Base-by-base conservation (phyloP, 257 asterid species). In the Misopates orontium region DNA sequence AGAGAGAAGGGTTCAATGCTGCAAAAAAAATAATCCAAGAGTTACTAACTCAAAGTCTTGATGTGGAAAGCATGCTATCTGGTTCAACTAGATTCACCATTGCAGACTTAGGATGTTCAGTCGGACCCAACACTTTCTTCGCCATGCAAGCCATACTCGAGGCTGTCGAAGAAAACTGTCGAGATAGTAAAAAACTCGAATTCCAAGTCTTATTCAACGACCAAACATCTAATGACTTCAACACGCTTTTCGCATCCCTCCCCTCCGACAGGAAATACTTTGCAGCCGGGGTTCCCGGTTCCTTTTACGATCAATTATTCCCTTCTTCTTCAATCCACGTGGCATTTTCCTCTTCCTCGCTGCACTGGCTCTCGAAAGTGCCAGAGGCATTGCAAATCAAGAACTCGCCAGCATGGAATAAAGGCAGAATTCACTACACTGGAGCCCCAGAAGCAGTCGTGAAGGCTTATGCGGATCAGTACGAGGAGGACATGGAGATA, bases 31-130 rank as follows among this genome's bases (percentile, higher is more conserved):
- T 25, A 0, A 62, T 74, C 8, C 62, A 56, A 62, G 71, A 68
- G 56, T 71, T 73, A 6, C 52, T 74, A 0, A 28, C 22, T 0
- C 48, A 62, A 19, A 24, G 3, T 10, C 59, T 74, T 14, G 71
- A 69, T 39, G 1, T 62, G 22, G 16, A 31, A 39, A 23, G 11
- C 42, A 36, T 36, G 42, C 42, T 36, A 15, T 31, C 25, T 5
- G 10, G 14, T 17, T 42, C 60, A 9, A 53, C 20, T 9, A 69
- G 65, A 1, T 71, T 83, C 42, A 63, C 41, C 8, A 51, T 83
- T 1, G 80, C 81, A 2, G 85, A 83, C 71, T 73, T 76, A 23
- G 89, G 89, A 4, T 83, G 89, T 41, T 80, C 85, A 0, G 75
- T 62, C 3, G 85, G 89, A 0, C 87, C 81, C 2, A 83, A 83